Base-by-base conservation (phyloP, 148 eudicot genomes). In the Camellia sinensis region DNA sequence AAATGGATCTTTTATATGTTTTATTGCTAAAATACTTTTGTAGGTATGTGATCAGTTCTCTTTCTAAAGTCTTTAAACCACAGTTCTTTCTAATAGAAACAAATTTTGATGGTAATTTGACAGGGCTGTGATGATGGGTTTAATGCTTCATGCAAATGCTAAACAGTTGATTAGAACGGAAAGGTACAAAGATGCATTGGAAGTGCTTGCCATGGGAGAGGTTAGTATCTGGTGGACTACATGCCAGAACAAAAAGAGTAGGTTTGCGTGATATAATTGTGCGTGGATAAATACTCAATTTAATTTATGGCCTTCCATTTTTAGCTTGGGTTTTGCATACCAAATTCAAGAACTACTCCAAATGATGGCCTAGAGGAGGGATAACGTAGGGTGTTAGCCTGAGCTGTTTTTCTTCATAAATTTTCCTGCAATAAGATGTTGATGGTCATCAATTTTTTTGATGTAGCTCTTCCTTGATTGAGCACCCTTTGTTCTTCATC, bases 61-160 rank as follows among this genome's bases (percentile, higher is more conserved):
- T 75, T 63, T 73, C 63, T 54, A 72, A 7, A 48, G 22, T 10
- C 13, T 76, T 76, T 66, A 22, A 74, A 14, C 37, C 21, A 21
- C 40, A 22, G 18, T 54, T 80, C 29, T 53, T 43, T 18, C 14
- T 1, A 48, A 29, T 1, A 29, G 37, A 41, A 50, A 75, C 46
- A 67, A 21, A 45, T 65, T 18, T 78, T 76, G 18, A 48, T 80
- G 77, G 21, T 67, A 68, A 67, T 80, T 79, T 86, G 54, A 53
- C 86, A 94, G 97, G 82, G 97, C 98, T 45, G 84, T 93, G 62
- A 96, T 96, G 99, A 93, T 88, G 95, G 99, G 99, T 67, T 90
- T 96, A 53, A 93, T 93, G 98, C 90, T 96, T 77, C 99, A 96
- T 81, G 80, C 92, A 57, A 93, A 89, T 77, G 97, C 92, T 53